Conservation (phyloP, 805 yeast genomes). For the Lipomyces sp. region DNA sequence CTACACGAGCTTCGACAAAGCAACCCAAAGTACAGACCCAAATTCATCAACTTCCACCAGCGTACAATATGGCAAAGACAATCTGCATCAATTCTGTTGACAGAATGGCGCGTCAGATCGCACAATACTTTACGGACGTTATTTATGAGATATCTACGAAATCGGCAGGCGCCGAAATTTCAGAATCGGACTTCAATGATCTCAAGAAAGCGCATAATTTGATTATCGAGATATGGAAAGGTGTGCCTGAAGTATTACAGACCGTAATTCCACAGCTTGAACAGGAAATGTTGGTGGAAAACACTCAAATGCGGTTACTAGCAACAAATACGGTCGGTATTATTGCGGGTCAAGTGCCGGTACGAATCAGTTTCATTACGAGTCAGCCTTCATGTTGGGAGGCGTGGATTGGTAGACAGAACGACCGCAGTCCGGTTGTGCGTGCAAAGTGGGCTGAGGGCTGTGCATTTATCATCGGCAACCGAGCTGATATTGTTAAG, state of each 20-base stretch:
- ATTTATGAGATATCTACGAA: conserved; percentile 43
- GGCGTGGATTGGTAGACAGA: conserved; percentile 70
- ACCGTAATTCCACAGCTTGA: conserved; percentile 76
- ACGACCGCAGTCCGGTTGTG: conserved; percentile 64
- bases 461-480: conserved; percentile 47
- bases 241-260: conserved; percentile 67
- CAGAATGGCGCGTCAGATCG: conserved; percentile 68
- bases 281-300: conserved; percentile 68
- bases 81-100: conserved; percentile 70
- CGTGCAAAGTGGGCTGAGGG: conserved; percentile 69
- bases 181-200: conserved; percentile 40
- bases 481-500: conserved; percentile 44
- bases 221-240: conserved; percentile 67
- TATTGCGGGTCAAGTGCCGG: conserved; percentile 50
- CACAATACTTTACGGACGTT: conserved; percentile 76
- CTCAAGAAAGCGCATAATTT: conserved; percentile 61
- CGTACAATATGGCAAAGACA: conserved; percentile 60
- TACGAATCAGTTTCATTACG: conserved; percentile 55
- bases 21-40: conserved; percentile 10
- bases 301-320: conserved; percentile 55
- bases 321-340: conserved; percentile 74
- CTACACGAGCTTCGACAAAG: background rate
- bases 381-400: conserved; percentile 52
- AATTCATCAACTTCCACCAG: conserved; percentile 45
- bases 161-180: conserved; percentile 35